phyloP scores from a whole-genome alignment of 768 basidiomycete genomes.

The Auricularia sp. region DNA sequence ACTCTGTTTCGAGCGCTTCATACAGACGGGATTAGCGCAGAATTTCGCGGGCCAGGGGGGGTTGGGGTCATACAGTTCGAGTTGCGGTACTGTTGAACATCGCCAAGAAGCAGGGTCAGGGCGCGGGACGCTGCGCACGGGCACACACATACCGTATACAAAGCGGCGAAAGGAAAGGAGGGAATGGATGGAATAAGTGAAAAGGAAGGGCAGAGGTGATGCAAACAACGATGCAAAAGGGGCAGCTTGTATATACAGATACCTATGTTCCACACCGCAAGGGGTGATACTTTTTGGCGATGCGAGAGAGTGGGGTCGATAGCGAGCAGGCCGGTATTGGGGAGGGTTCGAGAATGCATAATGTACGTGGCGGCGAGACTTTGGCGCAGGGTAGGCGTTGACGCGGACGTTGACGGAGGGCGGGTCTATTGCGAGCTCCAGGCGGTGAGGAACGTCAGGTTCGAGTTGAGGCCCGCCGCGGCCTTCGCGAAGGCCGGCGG shows the following conservation, averaged over 20 bases:
- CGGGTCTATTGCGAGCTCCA: background rate
- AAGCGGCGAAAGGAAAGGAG: background rate
- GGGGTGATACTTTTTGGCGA: background rate
- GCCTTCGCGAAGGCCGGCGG: background rate
- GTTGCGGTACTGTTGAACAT: background rate
- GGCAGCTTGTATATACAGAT: too few species aligned
- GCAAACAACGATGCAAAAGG: too few species aligned
- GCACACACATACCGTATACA: background rate
- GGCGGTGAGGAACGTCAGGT: background rate
- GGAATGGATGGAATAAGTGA: background rate
- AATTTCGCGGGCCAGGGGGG: too few species aligned
- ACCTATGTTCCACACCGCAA: background rate
- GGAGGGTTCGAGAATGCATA: background rate
- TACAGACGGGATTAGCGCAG: too few species aligned
- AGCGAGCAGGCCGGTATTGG: background rate
- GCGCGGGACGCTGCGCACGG: background rate
- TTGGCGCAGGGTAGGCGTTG: too few species aligned
- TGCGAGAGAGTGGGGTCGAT: background rate
- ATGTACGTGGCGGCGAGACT: background rate
- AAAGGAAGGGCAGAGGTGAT: too few species aligned
- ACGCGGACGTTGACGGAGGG: background rate
- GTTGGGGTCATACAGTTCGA: too few species aligned
- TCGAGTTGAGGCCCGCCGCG: background rate
- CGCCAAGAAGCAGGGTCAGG: background rate
- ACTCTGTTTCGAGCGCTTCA: too few species aligned